These are phyloP conservation scores for Allium fistulosum DNA, from an alignment of 106 monocot species.

Conservation along the genomic window DNA sequence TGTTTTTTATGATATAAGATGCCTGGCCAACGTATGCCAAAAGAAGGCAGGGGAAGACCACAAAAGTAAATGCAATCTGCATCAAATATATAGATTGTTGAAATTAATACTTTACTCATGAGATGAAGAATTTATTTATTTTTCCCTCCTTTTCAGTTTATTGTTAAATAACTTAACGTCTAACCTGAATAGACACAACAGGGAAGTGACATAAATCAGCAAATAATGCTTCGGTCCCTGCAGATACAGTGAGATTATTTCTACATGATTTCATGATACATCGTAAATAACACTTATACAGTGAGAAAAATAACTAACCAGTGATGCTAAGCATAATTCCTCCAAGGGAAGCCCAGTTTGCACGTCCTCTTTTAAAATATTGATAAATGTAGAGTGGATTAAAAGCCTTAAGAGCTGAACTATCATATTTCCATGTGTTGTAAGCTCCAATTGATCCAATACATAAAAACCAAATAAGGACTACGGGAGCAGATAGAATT, in stretches of 20 bases:
- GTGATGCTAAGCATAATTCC: slow-evolving; percentile 95
- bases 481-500: slow-evolving; percentile 89
- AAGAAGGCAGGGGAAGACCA: slow-evolving; percentile 86
- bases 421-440: slow-evolving; percentile 77
- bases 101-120: too few species aligned
- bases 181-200: slow-evolving; percentile 43
- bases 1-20: slow-evolving; percentile 61
- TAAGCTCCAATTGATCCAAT: slow-evolving; percentile 74
- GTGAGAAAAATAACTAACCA: slow-evolving; percentile 19
- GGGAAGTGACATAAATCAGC: slow-evolving; percentile 49
- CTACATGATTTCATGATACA: neutral
- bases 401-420: slow-evolving; percentile 68
- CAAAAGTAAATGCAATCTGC: slow-evolving; percentile 57
- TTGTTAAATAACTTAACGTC: neutral
- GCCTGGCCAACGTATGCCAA: slow-evolving; percentile 84
- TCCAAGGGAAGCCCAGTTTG: slow-evolving; percentile 77
- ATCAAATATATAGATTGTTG: neutral
- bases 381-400: slow-evolving; percentile 66
- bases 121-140: too few species aligned
- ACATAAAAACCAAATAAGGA: slow-evolving; percentile 78
- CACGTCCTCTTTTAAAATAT: slow-evolving; percentile 45
- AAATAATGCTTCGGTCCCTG: slow-evolving; percentile 53
- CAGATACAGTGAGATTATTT: neutral
- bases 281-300: neutral
- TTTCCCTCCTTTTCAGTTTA: too few species aligned